Base-by-base conservation (phyloP, 2,329 filamentous ascomycete species). In the Zymoseptoria crescenta region DNA sequence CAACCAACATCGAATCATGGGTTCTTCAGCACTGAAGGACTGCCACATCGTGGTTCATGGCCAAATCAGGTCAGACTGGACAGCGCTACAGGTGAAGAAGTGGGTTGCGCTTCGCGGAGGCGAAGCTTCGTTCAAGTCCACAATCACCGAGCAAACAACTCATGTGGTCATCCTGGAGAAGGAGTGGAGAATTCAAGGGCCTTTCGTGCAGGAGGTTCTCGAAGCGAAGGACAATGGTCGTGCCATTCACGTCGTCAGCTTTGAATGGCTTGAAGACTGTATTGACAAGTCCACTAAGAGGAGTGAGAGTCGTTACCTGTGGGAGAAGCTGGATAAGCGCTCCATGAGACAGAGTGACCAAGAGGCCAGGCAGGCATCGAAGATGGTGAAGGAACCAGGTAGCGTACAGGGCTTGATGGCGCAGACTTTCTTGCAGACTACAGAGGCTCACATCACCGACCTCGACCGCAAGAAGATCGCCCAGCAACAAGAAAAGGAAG, bases 101-200 rank as follows among this genome's bases (percentile, higher is more conserved):
- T 96, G 89, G 89, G 79, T 89, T 8, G 75, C 76, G 3, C 69
- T 77, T 3, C 83, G 87, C 59, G 84, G 83, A 6, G 91, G 88
- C 1, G 72, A 59, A 1, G 87, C 85, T 69, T 74, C 76, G 0
- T 70, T 76, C 1, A 73, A 78, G 0, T 72, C 90, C 19, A 74
- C 77, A 0, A 73, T 91, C 27, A 77, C 77, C 27, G 60, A 64
- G 4, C 67, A 76, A 0, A 83, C 87, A 8, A 96, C 91, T 0
- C 91, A 96, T 73, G 75, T 96, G 0, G 79, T 96, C 21, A 83
- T 84, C 56, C 84, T 83, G 0, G 76, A 81, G 54, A 79, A 84
- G 35, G 81, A 86, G 16, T 91, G 84, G 72, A 60, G 57, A 4
- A 55, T 56, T 1, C 52, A 62, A 21, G 56, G 57, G 52, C 29